Percentiles rank a stretch among this genome's conserved stretches.
Conservation (phyloP, 1,139 yeast species). For the Chernovozyma sophiae-reginae region DNA sequence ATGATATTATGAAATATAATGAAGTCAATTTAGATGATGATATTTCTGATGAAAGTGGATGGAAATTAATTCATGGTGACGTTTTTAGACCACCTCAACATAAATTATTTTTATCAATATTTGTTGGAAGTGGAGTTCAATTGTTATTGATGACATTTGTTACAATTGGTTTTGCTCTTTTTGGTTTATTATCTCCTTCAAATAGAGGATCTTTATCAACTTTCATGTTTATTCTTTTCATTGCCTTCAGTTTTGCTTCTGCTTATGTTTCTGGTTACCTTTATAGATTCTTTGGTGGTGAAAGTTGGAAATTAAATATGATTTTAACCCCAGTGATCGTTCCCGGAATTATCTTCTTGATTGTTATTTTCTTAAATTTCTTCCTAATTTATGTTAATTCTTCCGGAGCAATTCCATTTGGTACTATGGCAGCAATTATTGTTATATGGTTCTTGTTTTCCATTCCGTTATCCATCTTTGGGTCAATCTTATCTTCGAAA, state of each 20-base stretch:
- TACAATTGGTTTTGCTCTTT: conserved; percentile 76
- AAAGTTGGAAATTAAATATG: conserved; percentile 85
- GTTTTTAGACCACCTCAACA: conserved; percentile 82
- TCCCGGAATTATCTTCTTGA: conserved; percentile 68
- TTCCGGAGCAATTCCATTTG: conserved; percentile 93
- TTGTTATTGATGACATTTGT: conserved; percentile 70
- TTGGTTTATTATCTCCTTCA: conserved; percentile 90
- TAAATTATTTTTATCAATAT: conserved; percentile 67
- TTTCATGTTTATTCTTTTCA: conserved; percentile 78
- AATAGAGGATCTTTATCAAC: conserved; percentile 93
- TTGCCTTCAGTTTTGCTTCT: conserved; percentile 74
- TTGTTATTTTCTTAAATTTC: conserved; percentile 72
- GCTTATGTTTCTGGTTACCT: conserved; percentile 83
- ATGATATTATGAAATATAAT: conserved; percentile 84
- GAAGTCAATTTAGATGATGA: conserved; percentile 86
- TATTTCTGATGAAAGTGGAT: conserved; percentile 89
- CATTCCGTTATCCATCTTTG: conserved; percentile 77
- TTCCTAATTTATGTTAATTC: conserved; percentile 74
- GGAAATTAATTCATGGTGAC: conserved; percentile 96
- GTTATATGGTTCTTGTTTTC: conserved; percentile 83
- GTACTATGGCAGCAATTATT: conserved; percentile 80
- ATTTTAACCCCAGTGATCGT: conserved; percentile 76
- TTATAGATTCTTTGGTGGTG: conserved; percentile 89
- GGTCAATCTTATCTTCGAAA: conserved; percentile 75
- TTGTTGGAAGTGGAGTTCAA: conserved; percentile 89